These are phyloP conservation scores for Rhinocladiella similis DNA, from an alignment of 2,329 filamentous ascomycete species.

Conservation along the genomic window DNA sequence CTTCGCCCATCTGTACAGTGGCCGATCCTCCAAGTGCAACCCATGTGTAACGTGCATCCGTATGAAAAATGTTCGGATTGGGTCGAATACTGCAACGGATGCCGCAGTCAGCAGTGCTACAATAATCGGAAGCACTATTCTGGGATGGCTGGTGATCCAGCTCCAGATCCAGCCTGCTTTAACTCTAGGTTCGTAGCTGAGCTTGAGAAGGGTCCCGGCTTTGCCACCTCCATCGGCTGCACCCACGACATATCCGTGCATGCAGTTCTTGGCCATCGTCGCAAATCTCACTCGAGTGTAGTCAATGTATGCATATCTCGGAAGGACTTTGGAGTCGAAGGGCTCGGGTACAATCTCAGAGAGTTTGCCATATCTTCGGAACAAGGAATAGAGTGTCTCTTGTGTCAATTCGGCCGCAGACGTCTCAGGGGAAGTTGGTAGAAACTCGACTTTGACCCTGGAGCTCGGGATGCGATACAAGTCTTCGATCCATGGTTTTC, in stretches of 20 bases:
- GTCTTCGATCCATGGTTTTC: slow-evolving; percentile 92
- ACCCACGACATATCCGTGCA: slow-evolving; percentile 77
- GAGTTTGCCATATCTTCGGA: slow-evolving; percentile 88
- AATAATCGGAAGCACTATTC: slow-evolving; percentile 80
- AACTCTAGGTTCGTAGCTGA: slow-evolving; percentile 79
- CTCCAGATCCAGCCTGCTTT: slow-evolving; percentile 80
- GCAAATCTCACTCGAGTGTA: slow-evolving; percentile 73
- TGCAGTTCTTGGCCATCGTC: slow-evolving; percentile 86
- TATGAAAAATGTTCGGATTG: slow-evolving; percentile 90
- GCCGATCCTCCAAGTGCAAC: slow-evolving; percentile 58
- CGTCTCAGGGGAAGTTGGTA: slow-evolving; percentile 69
- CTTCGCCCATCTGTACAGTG: slow-evolving; percentile 77
- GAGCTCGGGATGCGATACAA: slow-evolving; percentile 77
- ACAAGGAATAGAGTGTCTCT: slow-evolving; percentile 82
- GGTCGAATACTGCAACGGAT: slow-evolving; percentile 89
- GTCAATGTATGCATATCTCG: slow-evolving; percentile 76
- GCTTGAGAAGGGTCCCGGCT: slow-evolving; percentile 71
- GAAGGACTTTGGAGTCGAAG: slow-evolving; percentile 80
- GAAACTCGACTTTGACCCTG: slow-evolving; percentile 79
- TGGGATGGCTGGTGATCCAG: slow-evolving; percentile 82
- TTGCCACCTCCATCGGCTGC: slow-evolving; percentile 73
- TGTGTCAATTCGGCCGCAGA: slow-evolving; percentile 77
- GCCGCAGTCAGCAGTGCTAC: slow-evolving; percentile 79
- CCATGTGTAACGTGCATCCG: slow-evolving; percentile 80
- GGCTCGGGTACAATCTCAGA: slow-evolving; percentile 80